Conservation (phyloP, 164 flowering plant genomes). For the Echeveria elegans region DNA sequence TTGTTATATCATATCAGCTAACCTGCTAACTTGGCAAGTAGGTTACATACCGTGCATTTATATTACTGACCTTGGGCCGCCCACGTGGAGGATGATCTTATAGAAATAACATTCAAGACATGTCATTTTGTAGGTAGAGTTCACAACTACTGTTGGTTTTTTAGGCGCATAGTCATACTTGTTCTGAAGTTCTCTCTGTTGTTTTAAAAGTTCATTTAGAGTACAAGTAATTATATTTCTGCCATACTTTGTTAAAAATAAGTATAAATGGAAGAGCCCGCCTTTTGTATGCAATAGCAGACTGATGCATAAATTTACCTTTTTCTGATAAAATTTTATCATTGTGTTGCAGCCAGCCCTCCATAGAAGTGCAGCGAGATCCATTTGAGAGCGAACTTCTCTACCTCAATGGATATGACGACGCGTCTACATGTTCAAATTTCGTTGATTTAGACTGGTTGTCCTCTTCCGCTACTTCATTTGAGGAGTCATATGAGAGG, state of each 20-base stretch:
- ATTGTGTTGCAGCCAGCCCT: conserved; percentile 28
- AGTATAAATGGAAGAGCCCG: not conserved
- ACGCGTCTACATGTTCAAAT: conserved; percentile 29
- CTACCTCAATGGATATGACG: conserved; percentile 15
- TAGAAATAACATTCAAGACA: not conserved
- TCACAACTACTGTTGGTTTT: not conserved
- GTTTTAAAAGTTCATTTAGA: too few species aligned
- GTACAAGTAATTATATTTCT: not conserved
- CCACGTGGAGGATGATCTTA: not conserved
- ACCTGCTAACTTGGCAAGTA: not conserved
- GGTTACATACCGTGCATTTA: not conserved
- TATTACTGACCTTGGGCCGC: not conserved
- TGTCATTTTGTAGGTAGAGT: not conserved
- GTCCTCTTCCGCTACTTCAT: conserved; percentile 41
- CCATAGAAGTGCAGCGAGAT: conserved; percentile 24
- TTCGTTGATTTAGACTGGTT: conserved; percentile 46
- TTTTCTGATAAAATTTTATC: conserved; percentile 20
- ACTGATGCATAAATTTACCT: not conserved
- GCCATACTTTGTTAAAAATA: not conserved
- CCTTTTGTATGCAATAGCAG: too few species aligned
- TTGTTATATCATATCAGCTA: not conserved
- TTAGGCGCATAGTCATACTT: not conserved
- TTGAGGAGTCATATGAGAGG: conserved; percentile 39
- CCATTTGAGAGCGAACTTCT: conserved; percentile 16
- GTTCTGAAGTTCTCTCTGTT: too few species aligned